A percentile compares a stretch with the other conserved stretches of the same genome.
phyloP scores from a whole-genome alignment of 768 basidiomycete genomes.

The Fistulinella prunicolor region DNA sequence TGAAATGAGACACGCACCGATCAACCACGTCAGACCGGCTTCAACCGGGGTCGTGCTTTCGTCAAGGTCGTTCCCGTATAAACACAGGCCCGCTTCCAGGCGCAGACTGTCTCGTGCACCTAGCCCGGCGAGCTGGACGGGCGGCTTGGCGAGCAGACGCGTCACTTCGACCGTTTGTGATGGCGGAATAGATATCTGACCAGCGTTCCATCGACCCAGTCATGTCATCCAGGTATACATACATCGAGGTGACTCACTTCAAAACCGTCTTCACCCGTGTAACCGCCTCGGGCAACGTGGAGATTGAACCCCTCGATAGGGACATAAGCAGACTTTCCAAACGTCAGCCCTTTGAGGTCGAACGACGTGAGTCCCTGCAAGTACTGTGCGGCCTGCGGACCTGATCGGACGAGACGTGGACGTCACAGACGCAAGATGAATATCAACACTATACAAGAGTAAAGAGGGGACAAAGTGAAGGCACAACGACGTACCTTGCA shows the following conservation, averaged over 20 bases:
- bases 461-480: too few relatives aligned
- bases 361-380: conserved; percentile 74
- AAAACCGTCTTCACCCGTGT: conserved; percentile 98
- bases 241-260: conserved; percentile 50
- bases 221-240: too few relatives aligned
- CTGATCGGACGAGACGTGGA: conserved; percentile 32
- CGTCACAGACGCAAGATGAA: background rate
- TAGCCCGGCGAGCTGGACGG: conserved; percentile 82
- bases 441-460: too few relatives aligned
- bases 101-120: conserved; percentile 93
- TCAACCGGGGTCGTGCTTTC: conserved; percentile 86
- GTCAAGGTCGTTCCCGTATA: conserved; percentile 93
- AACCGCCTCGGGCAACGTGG: conserved; percentile 92
- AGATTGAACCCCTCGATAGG: conserved; percentile 59
- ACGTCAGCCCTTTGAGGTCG: conserved; percentile 72
- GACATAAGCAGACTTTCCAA: conserved; percentile 81
- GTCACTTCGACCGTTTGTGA: conserved; percentile 71
- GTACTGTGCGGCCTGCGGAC: conserved; percentile 78
- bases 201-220: background rate
- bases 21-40: conserved; percentile 90
- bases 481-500: conserved; percentile 64
- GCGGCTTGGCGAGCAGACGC: conserved; percentile 52
- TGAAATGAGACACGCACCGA: conserved; percentile 52
- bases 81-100: conserved; percentile 94
- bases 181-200: conserved; percentile 85